Evolutionary conservation across 768 basidiomycete species (phyloP).

Genomic region (Pleurotus ostreatus): DNA sequence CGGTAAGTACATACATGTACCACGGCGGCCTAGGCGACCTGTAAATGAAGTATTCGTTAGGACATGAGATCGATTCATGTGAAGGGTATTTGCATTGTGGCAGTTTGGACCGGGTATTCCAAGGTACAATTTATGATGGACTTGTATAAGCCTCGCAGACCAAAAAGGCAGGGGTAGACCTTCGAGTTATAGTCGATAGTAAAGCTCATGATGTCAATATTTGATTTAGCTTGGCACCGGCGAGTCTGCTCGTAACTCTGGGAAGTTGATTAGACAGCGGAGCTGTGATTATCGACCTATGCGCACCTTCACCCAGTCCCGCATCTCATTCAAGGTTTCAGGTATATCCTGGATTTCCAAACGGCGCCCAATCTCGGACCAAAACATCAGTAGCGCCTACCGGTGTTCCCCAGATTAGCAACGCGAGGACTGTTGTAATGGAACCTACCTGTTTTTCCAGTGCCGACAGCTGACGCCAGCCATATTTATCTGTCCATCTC

Average conservation of each 20-base stretch:
- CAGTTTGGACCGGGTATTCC: conserved; percentile 26
- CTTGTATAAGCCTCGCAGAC: too few relatives aligned
- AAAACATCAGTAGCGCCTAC: conserved; percentile 31
- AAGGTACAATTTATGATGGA: too few relatives aligned
- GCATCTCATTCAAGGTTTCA: conserved; percentile 29
- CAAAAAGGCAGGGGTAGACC: too few relatives aligned
- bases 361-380: conserved; percentile 39
- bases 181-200: too few relatives aligned
- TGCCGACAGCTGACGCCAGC: conserved; percentile 41
- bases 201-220: conserved; percentile 14
- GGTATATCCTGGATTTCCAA: conserved; percentile 49
- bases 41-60: too few relatives aligned
- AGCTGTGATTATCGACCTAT: conserved; percentile 2
- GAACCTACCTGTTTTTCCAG: conserved; percentile 35
- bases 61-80: neutral
- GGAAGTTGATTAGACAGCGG: neutral
- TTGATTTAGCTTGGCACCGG: conserved; percentile 36
- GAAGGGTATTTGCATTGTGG: conserved; percentile 38
- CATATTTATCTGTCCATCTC: conserved; percentile 36
- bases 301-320: conserved; percentile 32
- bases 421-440: too few relatives aligned
- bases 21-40: conserved; percentile 36
- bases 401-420: neutral
- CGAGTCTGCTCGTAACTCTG: conserved; percentile 37
- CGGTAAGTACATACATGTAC: conserved; percentile 24